A percentile compares a stretch with the other conserved stretches of the same genome.
Conservation (phyloP, 2,329 filamentous ascomycete species). For the Escovopsis sp. region DNA sequence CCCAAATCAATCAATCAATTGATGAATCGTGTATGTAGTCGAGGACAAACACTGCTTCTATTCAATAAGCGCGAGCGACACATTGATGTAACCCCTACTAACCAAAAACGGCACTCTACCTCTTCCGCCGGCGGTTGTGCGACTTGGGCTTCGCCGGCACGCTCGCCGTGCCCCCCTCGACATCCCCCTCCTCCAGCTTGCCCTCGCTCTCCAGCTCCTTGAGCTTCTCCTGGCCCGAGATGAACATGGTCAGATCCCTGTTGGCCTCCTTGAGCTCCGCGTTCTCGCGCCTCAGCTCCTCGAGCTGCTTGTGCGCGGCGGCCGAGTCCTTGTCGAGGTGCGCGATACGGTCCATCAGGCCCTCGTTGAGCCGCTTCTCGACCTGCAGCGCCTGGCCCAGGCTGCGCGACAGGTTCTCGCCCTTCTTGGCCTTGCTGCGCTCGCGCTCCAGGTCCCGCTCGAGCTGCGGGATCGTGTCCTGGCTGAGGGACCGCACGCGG, state of each 20-base stretch:
- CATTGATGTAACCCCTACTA: too few species aligned
- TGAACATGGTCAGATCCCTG: conserved; percentile 74
- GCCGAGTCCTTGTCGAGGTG: conserved; percentile 52
- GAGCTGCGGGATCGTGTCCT: conserved; percentile 47
- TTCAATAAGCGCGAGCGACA: too few species aligned
- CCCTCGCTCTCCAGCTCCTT: conserved; percentile 51
- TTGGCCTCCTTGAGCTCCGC: conserved; percentile 73
- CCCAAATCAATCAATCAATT: too few species aligned
- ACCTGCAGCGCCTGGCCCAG: conserved; percentile 67
- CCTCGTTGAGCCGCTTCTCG: conserved; percentile 72
- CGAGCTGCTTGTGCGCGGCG: conserved; percentile 40
- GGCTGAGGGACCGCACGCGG: conserved; percentile 29
- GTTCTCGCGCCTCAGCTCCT: conserved; percentile 45
- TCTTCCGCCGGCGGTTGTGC: conserved; percentile 24
- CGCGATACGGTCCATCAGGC: conserved; percentile 68
- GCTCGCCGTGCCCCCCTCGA: conserved; percentile 57
- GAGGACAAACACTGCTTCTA: too few species aligned
- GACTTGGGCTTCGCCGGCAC: conserved; percentile 36
- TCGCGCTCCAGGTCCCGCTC: conserved; percentile 61
- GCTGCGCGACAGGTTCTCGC: conserved; percentile 59
- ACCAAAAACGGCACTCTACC: conserved; percentile 21
- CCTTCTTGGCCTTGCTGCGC: conserved; percentile 52
- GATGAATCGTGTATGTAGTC: too few species aligned
- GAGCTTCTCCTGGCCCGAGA: conserved; percentile 69
- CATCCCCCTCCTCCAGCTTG: conserved; percentile 48